A percentile compares a stretch with the other conserved stretches of the same genome.
phyloP scores from a whole-genome alignment of 164 flowering plant genomes.

The Vitis rotundifolia region DNA sequence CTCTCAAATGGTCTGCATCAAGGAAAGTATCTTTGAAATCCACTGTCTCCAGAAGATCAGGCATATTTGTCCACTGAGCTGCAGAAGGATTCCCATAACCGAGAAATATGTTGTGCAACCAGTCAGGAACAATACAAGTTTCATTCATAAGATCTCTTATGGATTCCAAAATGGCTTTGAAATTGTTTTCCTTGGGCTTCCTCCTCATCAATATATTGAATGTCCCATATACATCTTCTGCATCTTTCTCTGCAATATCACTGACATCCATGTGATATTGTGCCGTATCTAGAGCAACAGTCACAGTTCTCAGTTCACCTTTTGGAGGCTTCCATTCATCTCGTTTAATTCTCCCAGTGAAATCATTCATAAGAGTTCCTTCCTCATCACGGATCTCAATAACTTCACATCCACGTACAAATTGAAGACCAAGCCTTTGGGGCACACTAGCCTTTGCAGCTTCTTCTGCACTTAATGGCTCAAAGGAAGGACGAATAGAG shows the following conservation, averaged over 20 bases:
- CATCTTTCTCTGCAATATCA: conserved; percentile 84
- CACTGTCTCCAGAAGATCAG: conserved; percentile 75
- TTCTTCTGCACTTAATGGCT: conserved; percentile 91
- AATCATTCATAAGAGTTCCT: conserved; percentile 96
- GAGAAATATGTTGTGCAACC: conserved; percentile 92
- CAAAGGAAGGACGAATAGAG: conserved; percentile 86
- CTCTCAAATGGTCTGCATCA: conserved; percentile 76
- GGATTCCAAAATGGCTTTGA: conserved; percentile 96
- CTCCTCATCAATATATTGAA: conserved; percentile 93
- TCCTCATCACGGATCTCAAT: conserved; percentile 97
- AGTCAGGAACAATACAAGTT: conserved; percentile 94
- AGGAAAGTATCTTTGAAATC: conserved; percentile 97
- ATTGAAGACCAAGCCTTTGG: conserved; percentile 92
- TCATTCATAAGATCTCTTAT: conserved; percentile 99
- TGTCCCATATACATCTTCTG: conserved; percentile 88
- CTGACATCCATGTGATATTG: conserved; percentile 97
- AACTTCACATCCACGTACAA: conserved; percentile 95
- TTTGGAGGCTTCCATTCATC: conserved; percentile 99
- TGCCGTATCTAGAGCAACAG: conserved; percentile 92
- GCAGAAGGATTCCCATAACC: conserved; percentile 99
- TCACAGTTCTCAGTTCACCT: conserved; percentile 92
- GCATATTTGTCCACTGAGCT: conserved; percentile 97
- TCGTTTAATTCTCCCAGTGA: conserved; percentile 88
- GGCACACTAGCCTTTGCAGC: conserved; percentile 85
- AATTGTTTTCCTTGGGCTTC: conserved; percentile 98